Percentiles rank a stretch among this genome's conserved stretches.
Evolutionary conservation across 2,329 filamentous ascomycete genomes (phyloP).

Genomic region (Metarhizium sp.): DNA sequence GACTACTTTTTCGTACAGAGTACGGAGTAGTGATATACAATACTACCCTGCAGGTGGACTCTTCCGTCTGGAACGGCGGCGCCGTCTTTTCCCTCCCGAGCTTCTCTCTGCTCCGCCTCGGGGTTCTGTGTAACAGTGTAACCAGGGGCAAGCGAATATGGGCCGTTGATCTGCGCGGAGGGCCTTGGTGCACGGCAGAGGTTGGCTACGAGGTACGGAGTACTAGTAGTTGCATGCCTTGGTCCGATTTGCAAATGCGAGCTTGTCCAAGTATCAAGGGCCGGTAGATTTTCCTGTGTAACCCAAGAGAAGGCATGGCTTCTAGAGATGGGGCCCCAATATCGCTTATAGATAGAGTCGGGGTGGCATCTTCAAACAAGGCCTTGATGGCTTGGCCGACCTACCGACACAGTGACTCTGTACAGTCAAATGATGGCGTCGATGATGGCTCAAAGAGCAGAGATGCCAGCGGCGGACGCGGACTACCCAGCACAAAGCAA

Average conservation of each 20-base stretch:
- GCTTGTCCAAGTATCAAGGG: no score
- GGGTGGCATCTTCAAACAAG: background rate
- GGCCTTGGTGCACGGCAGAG: no score
- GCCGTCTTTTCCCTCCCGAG: background rate
- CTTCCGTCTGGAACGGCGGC: background rate
- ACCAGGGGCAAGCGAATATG: background rate
- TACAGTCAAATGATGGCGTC: background rate
- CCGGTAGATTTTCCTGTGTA: no score
- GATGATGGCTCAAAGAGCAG: background rate
- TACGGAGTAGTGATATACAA: no score
- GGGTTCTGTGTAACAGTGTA: background rate
- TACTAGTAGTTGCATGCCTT: no score
- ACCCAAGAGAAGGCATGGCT: no score
- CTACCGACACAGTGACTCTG: background rate
- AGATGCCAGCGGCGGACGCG: background rate
- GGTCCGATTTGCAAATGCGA: no score
- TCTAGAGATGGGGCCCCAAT: no score
- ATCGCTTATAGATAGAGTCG: background rate
- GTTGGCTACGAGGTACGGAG: no score
- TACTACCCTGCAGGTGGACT: background rate
- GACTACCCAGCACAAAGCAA: conserved; percentile 22
- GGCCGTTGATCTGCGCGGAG: background rate
- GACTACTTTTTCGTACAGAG: no score
- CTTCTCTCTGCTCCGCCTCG: background rate
- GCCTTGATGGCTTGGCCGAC: background rate